phyloP scores from a whole-genome alignment of 768 basidiomycete genomes.

The Auricularia sp. region DNA sequence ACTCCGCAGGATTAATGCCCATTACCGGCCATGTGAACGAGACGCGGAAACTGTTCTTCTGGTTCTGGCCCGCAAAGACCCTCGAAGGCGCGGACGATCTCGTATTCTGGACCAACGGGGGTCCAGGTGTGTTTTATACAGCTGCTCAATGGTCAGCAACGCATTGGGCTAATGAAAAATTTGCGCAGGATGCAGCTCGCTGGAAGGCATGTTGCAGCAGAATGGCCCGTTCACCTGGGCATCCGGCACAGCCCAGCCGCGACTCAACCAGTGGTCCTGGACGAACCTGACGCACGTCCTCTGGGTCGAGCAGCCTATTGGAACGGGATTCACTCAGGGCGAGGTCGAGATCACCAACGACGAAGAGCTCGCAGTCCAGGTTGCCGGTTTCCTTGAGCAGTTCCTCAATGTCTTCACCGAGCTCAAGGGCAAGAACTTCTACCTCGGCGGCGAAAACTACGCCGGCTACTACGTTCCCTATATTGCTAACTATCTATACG shows the following conservation, averaged over 20 bases:
- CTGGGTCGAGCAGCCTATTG: slow-evolving; percentile 16
- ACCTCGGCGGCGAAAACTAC: slow-evolving; percentile 12
- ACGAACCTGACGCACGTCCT: slow-evolving; percentile 12
- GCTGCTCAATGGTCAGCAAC: background rate
- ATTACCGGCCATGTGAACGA: slow-evolving; percentile 25
- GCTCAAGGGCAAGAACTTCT: slow-evolving; percentile 15
- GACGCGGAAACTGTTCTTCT: slow-evolving; percentile 32
- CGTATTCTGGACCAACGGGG: slow-evolving; percentile 28
- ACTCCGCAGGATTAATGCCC: slow-evolving; percentile 16
- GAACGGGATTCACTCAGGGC: background rate
- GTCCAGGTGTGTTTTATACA: background rate
- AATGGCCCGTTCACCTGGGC: slow-evolving; percentile 9
- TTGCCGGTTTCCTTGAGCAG: slow-evolving; percentile 14
- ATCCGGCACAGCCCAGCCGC: background rate
- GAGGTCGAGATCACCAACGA: slow-evolving; percentile 7
- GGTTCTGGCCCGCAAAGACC: slow-evolving; percentile 27
- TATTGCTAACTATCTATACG: slow-evolving; percentile 16
- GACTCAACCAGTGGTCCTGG: slow-evolving; percentile 11
- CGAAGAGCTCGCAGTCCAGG: slow-evolving; percentile 13
- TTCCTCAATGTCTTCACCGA: slow-evolving; percentile 14
- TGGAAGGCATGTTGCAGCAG: slow-evolving; percentile 11
- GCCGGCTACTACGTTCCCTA: slow-evolving; percentile 16
- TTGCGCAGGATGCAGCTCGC: slow-evolving; percentile 8
- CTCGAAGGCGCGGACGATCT: slow-evolving; percentile 20
- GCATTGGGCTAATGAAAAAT: background rate